Evolutionary conservation across 2,329 filamentous ascomycete species (phyloP).

Genomic region (Sordariomycetes sp.): DNA sequence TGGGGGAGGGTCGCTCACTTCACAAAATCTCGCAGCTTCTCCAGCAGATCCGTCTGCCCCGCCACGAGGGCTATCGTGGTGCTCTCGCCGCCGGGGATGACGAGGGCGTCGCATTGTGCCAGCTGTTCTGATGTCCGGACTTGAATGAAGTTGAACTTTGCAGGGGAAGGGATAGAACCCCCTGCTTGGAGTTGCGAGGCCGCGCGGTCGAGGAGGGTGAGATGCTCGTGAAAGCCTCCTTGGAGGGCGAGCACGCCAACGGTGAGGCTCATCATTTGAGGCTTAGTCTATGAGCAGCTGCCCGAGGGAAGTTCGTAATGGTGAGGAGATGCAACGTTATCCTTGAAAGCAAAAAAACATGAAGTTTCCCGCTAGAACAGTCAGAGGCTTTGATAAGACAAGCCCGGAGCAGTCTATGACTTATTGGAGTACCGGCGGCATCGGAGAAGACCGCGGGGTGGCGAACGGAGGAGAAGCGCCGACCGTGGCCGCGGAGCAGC

Average conservation of each 20-base stretch:
- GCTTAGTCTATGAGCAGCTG: too few relatives aligned
- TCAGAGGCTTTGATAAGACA: too few relatives aligned
- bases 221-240: conserved; percentile 86
- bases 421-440: too few relatives aligned
- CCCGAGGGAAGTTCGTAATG: too few relatives aligned
- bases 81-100: conserved; percentile 91
- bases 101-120: conserved; percentile 65
- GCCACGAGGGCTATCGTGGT: conserved; percentile 89
- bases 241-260: conserved; percentile 69
- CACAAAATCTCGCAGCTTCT: conserved; percentile 81
- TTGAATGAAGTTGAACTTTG: conserved; percentile 57
- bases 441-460: too few relatives aligned
- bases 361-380: too few relatives aligned
- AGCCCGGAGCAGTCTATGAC: too few relatives aligned
- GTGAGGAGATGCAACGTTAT: too few relatives aligned
- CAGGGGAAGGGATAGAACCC: conserved; percentile 8
- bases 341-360: too few relatives aligned
- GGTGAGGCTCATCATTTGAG: conserved; percentile 28
- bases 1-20: conserved; percentile 50
- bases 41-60: conserved; percentile 68
- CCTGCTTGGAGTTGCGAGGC: conserved; percentile 34
- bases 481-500: too few relatives aligned
- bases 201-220: conserved; percentile 65
- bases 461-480: too few relatives aligned
- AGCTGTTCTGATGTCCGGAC: conserved; percentile 71